A percentile compares a stretch with the other conserved stretches of the same genome.
phyloP scores from a whole-genome alignment of 805 yeast species.

The Phaffomyces thermotolerans region DNA sequence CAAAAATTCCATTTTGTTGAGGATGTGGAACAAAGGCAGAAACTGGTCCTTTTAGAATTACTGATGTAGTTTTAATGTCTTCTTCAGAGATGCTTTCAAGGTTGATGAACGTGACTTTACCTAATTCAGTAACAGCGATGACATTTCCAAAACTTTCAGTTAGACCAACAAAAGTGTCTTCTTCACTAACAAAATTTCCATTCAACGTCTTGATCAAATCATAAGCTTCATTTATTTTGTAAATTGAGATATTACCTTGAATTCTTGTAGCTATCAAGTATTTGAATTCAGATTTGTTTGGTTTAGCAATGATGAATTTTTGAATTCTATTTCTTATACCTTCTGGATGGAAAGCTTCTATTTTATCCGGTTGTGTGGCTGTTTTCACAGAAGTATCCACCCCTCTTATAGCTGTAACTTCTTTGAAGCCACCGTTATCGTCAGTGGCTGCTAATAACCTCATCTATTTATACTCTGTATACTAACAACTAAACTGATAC shows the following conservation, averaged over 20 bases:
- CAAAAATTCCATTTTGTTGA: slow-evolving; percentile 45
- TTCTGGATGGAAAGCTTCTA: slow-evolving; percentile 36
- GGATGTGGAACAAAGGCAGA: slow-evolving; percentile 44
- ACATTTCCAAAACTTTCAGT: slow-evolving; percentile 23
- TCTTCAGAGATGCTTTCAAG: slow-evolving; percentile 10
- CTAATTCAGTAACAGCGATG: slow-evolving; percentile 30
- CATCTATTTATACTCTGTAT: slow-evolving; percentile 31
- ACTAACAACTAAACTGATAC: no score
- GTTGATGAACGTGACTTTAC: slow-evolving; percentile 26
- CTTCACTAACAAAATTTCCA: slow-evolving; percentile 10
- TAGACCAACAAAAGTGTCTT: slow-evolving; percentile 34
- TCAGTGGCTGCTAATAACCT: slow-evolving; percentile 56
- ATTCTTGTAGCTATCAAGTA: slow-evolving; percentile 39
- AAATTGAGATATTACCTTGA: slow-evolving; percentile 36
- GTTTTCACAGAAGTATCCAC: slow-evolving; percentile 74
- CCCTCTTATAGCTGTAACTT: slow-evolving; percentile 54
- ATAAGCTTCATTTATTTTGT: slow-evolving; percentile 26
- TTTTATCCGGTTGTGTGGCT: slow-evolving; percentile 54
- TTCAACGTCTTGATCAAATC: slow-evolving; percentile 15
- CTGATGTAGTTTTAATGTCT: slow-evolving; percentile 12
- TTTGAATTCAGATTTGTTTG: slow-evolving; percentile 25
- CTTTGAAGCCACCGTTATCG: slow-evolving; percentile 33
- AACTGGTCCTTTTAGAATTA: slow-evolving; percentile 39
- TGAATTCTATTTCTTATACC: slow-evolving; percentile 35
- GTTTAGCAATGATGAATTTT: slow-evolving; percentile 29